Base-by-base conservation (phyloP, 2,329 filamentous ascomycete species). In the Cladophialophora exuberans region DNA sequence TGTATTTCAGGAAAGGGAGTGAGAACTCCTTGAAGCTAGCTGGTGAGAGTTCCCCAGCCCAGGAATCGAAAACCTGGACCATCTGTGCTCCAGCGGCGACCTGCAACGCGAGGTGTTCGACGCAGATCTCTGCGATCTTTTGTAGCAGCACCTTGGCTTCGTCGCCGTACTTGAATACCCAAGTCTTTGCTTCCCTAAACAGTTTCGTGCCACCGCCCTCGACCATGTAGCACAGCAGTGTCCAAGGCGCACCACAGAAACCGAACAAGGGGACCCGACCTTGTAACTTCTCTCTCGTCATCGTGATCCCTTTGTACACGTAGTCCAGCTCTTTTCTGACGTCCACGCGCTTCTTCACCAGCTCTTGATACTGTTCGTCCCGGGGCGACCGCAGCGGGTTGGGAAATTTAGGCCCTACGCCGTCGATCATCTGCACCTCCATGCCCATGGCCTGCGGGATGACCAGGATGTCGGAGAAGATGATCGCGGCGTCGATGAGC, bases 401-500 rank as follows among this genome's bases (percentile, higher is more conserved):
- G 0, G 94, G 94, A 72, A 99, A 99, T 71, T 95, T 89, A 9
- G 94, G 94, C 0, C 94, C 94, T 73, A 96, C 95, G 76, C 94
- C 95, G 72, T 97, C 92, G 9, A 97, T 81, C 94, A 99, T 99
- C 72, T 97, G 89, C 23, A 99, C 94, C n/a, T 82, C 81, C 94
- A 99, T 99, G 1, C 94, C 94, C 84, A 99, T 89, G 26, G 94
- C 94, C 76, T 99, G 94, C 0, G 94, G 94, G 60, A 99, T 92
- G 41, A 99, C 94, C 31, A 99, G 84, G 63, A 99, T 99, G 71
- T 99, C 94, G 53, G 90, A 96, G 80, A 99, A 99, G 73, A 99
- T 99, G 68, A 99, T 99, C 57, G 94, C 92, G 23, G 91, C 93
- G 73, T 99, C 94, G 65, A 99, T 84, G 59, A 99, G 86, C 38